Conservation (phyloP, 2,329 filamentous ascomycete genomes). For the Zymoseptoria tritici region DNA sequence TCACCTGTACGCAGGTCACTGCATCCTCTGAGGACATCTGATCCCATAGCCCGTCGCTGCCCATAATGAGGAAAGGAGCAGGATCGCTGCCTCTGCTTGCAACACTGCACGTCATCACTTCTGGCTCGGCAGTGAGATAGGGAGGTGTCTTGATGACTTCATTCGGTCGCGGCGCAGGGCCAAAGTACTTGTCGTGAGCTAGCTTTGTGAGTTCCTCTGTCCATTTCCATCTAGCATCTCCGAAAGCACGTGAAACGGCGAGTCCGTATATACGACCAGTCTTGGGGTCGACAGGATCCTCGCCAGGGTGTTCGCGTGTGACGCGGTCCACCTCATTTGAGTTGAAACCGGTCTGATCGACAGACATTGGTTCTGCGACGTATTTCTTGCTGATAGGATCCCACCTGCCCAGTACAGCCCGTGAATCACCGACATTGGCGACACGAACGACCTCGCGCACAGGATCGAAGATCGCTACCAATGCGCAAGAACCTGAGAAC, state of each 20-base stretch:
- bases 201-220: conserved; percentile 41
- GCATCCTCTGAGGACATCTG: conserved; percentile 28
- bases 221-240: conserved; percentile 64
- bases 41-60: conserved; percentile 57
- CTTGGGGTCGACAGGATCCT: conserved; percentile 50
- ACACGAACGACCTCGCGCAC: conserved; percentile 48
- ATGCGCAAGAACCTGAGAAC: conserved; percentile 54
- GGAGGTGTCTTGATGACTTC: conserved; percentile 47
- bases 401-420: conserved; percentile 55
- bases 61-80: conserved; percentile 56
- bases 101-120: conserved; percentile 51
- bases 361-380: conserved; percentile 48
- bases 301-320: conserved; percentile 53
- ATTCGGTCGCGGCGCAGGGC: conserved; percentile 40
- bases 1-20: conserved; percentile 38
- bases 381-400: conserved; percentile 40
- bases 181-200: conserved; percentile 44
- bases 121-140: conserved; percentile 61
- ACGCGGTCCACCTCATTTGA: conserved; percentile 50
- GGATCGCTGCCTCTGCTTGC: conserved; percentile 33
- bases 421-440: conserved; percentile 60
- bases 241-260: conserved; percentile 59
- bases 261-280: conserved; percentile 55
- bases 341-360: conserved; percentile 61
- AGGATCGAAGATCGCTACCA: conserved; percentile 57